Conservation (phyloP, 2,329 filamentous ascomycete species). For the Aspergillus ustus region DNA sequence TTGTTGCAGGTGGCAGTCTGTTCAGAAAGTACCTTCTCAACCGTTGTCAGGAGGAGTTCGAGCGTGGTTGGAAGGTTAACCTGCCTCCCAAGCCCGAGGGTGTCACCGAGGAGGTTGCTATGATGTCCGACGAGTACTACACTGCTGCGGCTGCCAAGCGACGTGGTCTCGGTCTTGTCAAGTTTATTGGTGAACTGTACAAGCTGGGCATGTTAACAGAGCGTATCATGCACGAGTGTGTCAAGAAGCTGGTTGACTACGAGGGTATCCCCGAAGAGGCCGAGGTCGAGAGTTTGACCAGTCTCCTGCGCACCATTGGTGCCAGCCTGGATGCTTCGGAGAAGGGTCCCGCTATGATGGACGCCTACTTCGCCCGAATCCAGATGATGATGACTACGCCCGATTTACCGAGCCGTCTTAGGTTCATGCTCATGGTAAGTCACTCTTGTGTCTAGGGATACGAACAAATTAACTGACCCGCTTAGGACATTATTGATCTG, state of each 20-base stretch:
- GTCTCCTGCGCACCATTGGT: constrained; percentile 90
- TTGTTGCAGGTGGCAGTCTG: constrained; percentile 88
- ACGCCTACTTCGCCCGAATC: constrained; percentile 91
- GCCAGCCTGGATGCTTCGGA: constrained; percentile 80
- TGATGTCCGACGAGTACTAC: constrained; percentile 98
- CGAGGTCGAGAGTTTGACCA: constrained; percentile 93
- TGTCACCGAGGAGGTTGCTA: constrained; percentile 70
- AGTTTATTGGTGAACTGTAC: constrained; percentile 99
- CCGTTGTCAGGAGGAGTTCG: constrained; percentile 97
- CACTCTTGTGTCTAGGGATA: background rate
- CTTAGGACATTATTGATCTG: constrained; percentile 79
- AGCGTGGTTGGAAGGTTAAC: constrained; percentile 94
- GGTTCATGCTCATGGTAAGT: constrained; percentile 86
- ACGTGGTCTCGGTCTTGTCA: constrained; percentile 94
- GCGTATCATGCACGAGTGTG: constrained; percentile 99
- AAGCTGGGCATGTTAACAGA: constrained; percentile 98
- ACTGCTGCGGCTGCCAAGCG: constrained; percentile 90
- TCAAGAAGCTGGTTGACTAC: constrained; percentile 95
- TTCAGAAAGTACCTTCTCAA: constrained; percentile 99
- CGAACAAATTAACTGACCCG: background rate
- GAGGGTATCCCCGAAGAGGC: constrained; percentile 91
- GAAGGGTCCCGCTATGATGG: constrained; percentile 84
- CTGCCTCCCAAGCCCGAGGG: constrained; percentile 78
- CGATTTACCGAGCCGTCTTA: constrained; percentile 81
- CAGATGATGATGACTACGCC: constrained; percentile 78